These are phyloP conservation scores for Euphorbia celastroides DNA, from an alignment of 441 rosid species.

Conservation along the genomic window DNA sequence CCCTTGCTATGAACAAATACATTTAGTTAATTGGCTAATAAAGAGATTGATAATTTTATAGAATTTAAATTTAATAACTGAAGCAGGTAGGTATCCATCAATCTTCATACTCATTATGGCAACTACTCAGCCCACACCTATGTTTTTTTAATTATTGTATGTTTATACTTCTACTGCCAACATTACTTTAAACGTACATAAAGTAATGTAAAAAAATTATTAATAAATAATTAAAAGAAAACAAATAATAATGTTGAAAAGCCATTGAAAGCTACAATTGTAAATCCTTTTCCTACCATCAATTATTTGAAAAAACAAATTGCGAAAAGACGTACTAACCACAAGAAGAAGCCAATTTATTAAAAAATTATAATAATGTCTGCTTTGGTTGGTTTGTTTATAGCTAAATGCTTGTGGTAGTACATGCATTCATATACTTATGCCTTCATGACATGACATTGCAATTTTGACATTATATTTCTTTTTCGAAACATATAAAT, in stretches of 20 bases:
- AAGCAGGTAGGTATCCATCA: background rate
- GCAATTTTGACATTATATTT: background rate
- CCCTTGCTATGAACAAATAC: background rate
- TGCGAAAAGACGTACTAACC: constrained; percentile 18
- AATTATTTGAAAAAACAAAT: constrained; percentile 19
- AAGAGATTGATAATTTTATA: background rate
- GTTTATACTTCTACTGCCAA: background rate
- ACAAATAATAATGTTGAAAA: constrained; percentile 3
- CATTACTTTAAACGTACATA: constrained; percentile 6
- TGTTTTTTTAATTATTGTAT: background rate
- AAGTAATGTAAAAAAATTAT: background rate
- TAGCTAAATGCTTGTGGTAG: background rate
- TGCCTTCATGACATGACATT: constrained; percentile 11
- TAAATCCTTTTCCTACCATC: constrained; percentile 9
- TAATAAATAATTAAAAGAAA: background rate
- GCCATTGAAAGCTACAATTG: constrained; percentile 8
- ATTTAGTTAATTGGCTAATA: background rate
- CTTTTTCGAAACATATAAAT: too few relatives aligned
- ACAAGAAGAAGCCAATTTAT: background rate
- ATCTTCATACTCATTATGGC: background rate
- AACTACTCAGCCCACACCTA: background rate
- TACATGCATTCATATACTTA: background rate
- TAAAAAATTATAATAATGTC: background rate
- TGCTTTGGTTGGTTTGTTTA: background rate
- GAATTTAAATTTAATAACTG: background rate